Evolutionary conservation across 1,284 basidiomycete genomes (phyloP).

Genomic region (Pyrrhoderma lamaoense): DNA sequence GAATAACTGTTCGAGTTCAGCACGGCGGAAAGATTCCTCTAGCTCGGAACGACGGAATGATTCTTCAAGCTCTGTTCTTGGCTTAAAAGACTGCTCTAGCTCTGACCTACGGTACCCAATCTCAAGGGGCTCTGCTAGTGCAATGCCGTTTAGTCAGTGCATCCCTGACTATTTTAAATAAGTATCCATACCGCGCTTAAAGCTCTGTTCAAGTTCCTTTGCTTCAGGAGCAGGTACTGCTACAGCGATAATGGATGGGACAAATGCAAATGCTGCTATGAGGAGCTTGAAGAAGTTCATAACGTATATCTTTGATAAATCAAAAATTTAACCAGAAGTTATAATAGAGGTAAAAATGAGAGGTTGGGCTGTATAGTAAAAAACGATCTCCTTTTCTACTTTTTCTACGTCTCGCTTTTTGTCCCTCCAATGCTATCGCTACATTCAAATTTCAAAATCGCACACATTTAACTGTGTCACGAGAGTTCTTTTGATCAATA

Average conservation of each 20-base stretch:
- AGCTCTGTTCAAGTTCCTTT: conserved; percentile 2
- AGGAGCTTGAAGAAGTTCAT: conserved; percentile 6
- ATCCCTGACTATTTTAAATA: background rate
- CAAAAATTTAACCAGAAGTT: no score
- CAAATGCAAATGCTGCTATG: background rate
- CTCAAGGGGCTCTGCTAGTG: background rate
- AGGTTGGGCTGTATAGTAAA: background rate
- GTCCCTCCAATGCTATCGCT: no score
- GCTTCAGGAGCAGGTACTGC: background rate
- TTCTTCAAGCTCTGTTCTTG: background rate
- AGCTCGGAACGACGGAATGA: conserved; percentile 7
- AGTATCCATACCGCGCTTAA: background rate
- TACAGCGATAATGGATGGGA: background rate
- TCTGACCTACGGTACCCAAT: background rate
- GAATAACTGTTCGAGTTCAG: conserved; percentile 1
- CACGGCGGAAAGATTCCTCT: conserved; percentile 5
- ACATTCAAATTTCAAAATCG: no score
- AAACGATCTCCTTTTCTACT: no score
- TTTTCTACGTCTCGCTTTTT: no score
- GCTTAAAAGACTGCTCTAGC: conserved; percentile 1
- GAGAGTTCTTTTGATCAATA: no score
- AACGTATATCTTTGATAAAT: no score
- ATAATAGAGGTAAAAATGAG: no score
- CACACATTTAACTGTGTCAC: no score
- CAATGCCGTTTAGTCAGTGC: background rate